Evolutionary conservation across 768 basidiomycete genomes (phyloP).

Genomic region (Pulveroboletus sp.): DNA sequence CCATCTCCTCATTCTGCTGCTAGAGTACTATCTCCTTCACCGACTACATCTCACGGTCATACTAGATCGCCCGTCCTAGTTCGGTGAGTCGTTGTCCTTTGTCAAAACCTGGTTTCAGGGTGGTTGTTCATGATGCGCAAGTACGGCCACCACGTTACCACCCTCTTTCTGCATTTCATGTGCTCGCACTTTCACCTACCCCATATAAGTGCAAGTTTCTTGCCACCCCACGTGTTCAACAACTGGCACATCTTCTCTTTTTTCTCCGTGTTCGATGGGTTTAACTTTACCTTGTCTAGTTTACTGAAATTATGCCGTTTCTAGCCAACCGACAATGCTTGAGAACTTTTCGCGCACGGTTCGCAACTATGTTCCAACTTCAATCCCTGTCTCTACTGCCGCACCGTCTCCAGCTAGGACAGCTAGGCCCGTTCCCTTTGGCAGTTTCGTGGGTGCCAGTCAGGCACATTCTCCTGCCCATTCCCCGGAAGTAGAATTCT

Average conservation of each 20-base stretch:
- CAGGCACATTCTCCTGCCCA: conserved; percentile 13
- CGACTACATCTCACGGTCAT: conserved; percentile 19
- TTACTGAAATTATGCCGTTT: conserved; percentile 16
- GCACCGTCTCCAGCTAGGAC: conserved; percentile 47
- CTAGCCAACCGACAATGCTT: conserved; percentile 47
- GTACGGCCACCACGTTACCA: conserved; percentile 7
- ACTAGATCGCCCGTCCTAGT: conserved; percentile 31
- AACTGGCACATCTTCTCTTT: not conserved
- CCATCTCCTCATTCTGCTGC: conserved; percentile 12
- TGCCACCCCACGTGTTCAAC: conserved; percentile 16
- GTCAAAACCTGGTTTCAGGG: not conserved
- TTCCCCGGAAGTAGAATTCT: conserved; percentile 9
- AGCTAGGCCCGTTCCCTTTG: conserved; percentile 47
- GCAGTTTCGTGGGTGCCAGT: conserved; percentile 37
- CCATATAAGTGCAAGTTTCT: conserved; percentile 14
- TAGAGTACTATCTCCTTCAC: conserved; percentile 12
- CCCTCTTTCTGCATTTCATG: conserved; percentile 11
- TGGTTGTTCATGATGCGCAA: not conserved
- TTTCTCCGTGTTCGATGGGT: too few species aligned
- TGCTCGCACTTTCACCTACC: not conserved
- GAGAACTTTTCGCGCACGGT: conserved; percentile 51
- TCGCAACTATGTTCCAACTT: conserved; percentile 51
- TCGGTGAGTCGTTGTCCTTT: conserved; percentile 22
- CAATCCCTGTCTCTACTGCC: conserved; percentile 46
- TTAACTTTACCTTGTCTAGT: not conserved